A percentile compares a stretch with the other conserved stretches of the same genome.
These are phyloP conservation scores for Sechiopsis laciniata DNA, from an alignment of 306 rosid species.

Conservation along the genomic window DNA sequence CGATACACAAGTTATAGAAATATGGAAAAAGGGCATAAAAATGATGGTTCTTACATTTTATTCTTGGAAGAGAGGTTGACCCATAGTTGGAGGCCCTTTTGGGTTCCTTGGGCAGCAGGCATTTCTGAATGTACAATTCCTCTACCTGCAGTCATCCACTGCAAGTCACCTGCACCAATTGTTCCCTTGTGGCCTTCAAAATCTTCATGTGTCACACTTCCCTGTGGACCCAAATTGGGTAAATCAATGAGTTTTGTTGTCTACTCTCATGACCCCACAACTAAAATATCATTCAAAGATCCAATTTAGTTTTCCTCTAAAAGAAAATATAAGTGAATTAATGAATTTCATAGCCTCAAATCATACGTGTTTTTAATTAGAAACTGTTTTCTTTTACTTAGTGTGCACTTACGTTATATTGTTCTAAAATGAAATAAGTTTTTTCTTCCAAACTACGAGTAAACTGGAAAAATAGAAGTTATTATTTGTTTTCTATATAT, in stretches of 20 bases:
- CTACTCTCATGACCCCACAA: too few species aligned
- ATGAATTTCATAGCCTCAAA: neutral
- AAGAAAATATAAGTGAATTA: neutral
- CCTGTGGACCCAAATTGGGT: conserved; percentile 32
- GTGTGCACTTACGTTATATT: neutral
- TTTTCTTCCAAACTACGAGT: too few species aligned
- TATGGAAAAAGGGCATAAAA: neutral
- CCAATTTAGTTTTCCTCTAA: too few species aligned
- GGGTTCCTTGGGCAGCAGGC: conserved; percentile 83
- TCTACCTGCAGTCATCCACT: conserved; percentile 99
- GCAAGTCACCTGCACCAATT: conserved; percentile 79
- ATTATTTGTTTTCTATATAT: neutral
- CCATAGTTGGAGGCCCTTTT: conserved; percentile 87
- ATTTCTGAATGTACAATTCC: conserved; percentile 95
- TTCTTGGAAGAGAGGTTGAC: conserved; percentile 79
- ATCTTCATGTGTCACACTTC: conserved; percentile 80
- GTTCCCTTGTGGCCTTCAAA: conserved; percentile 95
- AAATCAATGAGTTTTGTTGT: too few species aligned
- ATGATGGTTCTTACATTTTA: conserved; percentile 50
- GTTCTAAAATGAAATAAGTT: too few species aligned
- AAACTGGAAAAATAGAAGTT: too few species aligned
- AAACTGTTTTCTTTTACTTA: neutral
- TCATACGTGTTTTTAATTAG: neutral
- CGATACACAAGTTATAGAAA: neutral
- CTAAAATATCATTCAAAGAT: too few species aligned